Evolutionary conservation across 805 yeast species (phyloP), one percentile per base, ranked within the genome.

Genomic region (Kregervanrija pseudodelftensis): DNA sequence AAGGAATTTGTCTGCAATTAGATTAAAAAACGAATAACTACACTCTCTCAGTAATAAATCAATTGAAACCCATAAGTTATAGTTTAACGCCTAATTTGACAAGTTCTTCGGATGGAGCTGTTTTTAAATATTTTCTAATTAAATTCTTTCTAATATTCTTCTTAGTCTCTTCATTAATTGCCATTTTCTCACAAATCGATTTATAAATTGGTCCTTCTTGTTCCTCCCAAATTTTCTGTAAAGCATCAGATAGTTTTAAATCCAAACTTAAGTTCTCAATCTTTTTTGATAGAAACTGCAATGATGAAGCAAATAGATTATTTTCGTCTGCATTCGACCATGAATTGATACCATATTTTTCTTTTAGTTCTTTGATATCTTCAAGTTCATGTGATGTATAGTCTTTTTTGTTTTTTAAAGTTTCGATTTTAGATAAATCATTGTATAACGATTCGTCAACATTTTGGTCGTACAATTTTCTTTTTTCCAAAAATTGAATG

Each of bases 71-170:
- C 4, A 33, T 35, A 39, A 32, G 8, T 51, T 46, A 55, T 35
- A 58, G 32, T 22, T 44, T 35, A 34, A 60, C 49, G 32, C 66
- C 64, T 44, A 60, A 49, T 32, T 48, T 39, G 15, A 40, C 32
- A 40, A 63, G 54, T 44, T 61, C 64, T 11, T 54, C 60, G n/a
- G 22, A 28, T 8, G 65, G 47, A 3, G 63, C 47, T 15, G 45
- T 47, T 17, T 58, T 57, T 11, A 65, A 45, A 60, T 73, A 81
- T 64, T 84, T 85, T 59, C 88, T 74, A 54, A 85, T 63, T 39
- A 86, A 64, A 62, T 89, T 89, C 68, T 85, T 86, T 58, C 73
- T 79, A 16, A 81, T 77, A 60, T 72, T 72, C 42, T 67, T 68
- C 58, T 76, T 74, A 50, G 67, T 63, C 8, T 76, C 73, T 31